Conservation (phyloP, 2,329 filamentous ascomycete genomes). For the Cytospora mali region DNA sequence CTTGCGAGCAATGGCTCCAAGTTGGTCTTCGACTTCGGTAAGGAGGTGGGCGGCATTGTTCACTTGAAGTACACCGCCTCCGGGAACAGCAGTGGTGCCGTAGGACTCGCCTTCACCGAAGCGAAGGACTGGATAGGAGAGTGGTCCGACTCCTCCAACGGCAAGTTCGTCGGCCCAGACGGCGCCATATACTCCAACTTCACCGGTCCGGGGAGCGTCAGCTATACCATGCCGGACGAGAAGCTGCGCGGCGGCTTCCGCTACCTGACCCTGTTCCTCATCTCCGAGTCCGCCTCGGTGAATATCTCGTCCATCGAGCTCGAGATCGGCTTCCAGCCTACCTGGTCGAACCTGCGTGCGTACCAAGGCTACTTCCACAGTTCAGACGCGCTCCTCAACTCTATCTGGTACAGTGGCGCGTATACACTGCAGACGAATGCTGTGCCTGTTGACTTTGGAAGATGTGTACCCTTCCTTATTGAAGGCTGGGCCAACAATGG, state of each 20-base stretch:
- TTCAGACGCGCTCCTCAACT: conserved; percentile 53
- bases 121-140: conserved; percentile 51
- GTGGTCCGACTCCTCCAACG: conserved; percentile 52
- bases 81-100: conserved; percentile 37
- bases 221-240: conserved; percentile 44
- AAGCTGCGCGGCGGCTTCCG: conserved; percentile 55
- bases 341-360: conserved; percentile 50
- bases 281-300: conserved; percentile 29
- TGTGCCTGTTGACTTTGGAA: conserved; percentile 37
- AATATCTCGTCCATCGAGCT: conserved; percentile 39
- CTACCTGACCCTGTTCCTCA: conserved; percentile 51
- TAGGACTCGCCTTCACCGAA: conserved; percentile 53
- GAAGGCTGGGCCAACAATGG: conserved; percentile 44
- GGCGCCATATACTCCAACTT: conserved; percentile 51
- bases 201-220: conserved; percentile 37
- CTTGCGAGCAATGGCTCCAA: conserved; percentile 50
- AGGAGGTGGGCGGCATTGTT: conserved; percentile 59
- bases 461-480: conserved; percentile 41
- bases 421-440: conserved; percentile 47
- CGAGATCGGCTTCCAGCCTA: conserved; percentile 44
- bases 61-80: conserved; percentile 52
- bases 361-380: conserved; percentile 59
- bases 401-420: conserved; percentile 55
- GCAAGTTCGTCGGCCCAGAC: conserved; percentile 46
- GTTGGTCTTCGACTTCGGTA: conserved; percentile 62